Evolutionary conservation across 164 flowering plant species (phyloP).

Genomic region (Stephania yunnanensis): DNA sequence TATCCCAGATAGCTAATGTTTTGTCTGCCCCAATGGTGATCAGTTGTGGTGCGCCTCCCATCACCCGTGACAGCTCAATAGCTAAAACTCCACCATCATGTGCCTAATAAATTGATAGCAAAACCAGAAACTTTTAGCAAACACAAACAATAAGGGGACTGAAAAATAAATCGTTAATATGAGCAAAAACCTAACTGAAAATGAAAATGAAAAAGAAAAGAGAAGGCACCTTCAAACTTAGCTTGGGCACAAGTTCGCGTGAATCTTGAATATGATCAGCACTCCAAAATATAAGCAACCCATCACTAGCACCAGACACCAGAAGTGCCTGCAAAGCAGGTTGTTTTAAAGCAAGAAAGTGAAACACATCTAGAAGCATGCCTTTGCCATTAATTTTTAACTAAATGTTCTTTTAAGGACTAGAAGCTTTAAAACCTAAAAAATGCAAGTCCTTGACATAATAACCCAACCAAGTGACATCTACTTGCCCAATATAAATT

Average conservation of each 20-base stretch:
- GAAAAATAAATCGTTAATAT: not conserved
- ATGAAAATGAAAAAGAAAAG: not conserved
- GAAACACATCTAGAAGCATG: conserved; percentile 4
- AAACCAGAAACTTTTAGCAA: conserved; percentile 4
- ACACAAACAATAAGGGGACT: not conserved
- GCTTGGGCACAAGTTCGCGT: conserved; percentile 94
- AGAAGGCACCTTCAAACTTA: conserved; percentile 70
- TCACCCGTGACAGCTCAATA: conserved; percentile 90
- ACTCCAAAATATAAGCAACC: conserved; percentile 92
- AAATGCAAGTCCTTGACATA: too few species aligned
- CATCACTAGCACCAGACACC: conserved; percentile 97
- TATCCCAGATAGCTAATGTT: conserved; percentile 95
- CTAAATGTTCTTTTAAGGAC: too few species aligned
- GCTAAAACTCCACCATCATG: conserved; percentile 99
- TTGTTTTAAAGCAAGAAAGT: not conserved
- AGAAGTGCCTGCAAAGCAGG: conserved; percentile 57
- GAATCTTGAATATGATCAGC: conserved; percentile 96
- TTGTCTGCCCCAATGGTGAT: conserved; percentile 96
- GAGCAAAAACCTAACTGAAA: not conserved
- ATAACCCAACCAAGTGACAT: too few species aligned
- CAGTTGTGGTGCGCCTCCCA: conserved; percentile 87
- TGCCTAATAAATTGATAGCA: conserved; percentile 43
- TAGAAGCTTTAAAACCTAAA: too few species aligned
- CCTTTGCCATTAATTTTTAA: not conserved
- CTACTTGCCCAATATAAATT: too few species aligned